Conservation (phyloP, 768 basidiomycete genomes). For the Hysterangium stoloniferum region DNA sequence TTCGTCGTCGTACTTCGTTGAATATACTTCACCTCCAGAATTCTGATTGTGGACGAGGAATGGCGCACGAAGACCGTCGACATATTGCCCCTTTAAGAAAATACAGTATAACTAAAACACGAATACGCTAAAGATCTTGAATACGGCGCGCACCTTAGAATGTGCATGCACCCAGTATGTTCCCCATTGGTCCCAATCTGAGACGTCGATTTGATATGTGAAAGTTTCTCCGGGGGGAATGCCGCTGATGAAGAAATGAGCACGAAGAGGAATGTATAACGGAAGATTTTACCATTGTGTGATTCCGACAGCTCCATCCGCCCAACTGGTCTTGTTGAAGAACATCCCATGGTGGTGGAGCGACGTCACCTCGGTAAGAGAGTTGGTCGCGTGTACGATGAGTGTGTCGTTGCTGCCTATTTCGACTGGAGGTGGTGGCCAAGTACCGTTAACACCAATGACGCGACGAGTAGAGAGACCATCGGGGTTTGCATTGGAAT, state of each 20-base stretch:
- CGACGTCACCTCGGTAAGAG: constrained; percentile 54
- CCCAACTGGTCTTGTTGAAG: constrained; percentile 81
- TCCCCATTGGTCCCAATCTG: constrained; percentile 63
- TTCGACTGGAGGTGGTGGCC: constrained; percentile 89
- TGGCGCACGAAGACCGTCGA: constrained; percentile 88
- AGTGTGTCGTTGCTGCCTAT: constrained; percentile 66
- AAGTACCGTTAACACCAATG: constrained; percentile 85
- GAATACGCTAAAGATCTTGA: neutral
- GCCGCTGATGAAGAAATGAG: constrained; percentile 37
- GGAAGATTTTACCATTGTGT: constrained; percentile 68
- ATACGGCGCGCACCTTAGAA: constrained; percentile 36
- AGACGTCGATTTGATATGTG: constrained; percentile 67
- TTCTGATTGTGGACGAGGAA: constrained; percentile 51
- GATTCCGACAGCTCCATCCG: constrained; percentile 79
- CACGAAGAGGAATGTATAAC: neutral
- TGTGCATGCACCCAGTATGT: constrained; percentile 81
- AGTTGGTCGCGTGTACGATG: constrained; percentile 70
- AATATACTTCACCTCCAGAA: constrained; percentile 4
- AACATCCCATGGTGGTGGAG: constrained; percentile 95
- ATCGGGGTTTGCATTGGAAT: constrained; percentile 78
- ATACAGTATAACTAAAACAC: constrained; percentile 1
- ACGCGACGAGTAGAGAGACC: constrained; percentile 66
- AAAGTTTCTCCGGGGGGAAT: constrained; percentile 68
- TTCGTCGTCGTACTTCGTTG: constrained; percentile 69
- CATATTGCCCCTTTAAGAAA: constrained; percentile 68